phyloP scores from a whole-genome alignment of 1,139 yeast species.

The Geotrichum phurueaensis region DNA sequence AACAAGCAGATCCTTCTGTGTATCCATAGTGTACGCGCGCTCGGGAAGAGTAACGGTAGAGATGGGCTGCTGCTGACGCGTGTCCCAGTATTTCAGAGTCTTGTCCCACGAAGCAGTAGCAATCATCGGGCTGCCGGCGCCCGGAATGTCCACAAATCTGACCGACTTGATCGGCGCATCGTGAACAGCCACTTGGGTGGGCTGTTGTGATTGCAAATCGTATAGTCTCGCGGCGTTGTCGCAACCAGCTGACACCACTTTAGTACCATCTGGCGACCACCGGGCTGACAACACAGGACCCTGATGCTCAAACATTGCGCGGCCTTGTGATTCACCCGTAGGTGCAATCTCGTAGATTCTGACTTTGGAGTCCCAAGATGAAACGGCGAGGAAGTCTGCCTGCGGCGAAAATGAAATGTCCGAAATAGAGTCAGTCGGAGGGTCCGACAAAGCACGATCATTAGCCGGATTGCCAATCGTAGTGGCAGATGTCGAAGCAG shows the following conservation, averaged over 20 bases:
- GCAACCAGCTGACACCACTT: constrained; percentile 86
- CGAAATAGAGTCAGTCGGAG: constrained; percentile 90
- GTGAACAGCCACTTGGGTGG: constrained; percentile 81
- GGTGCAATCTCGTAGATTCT: constrained; percentile 82
- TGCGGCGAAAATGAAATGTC: constrained; percentile 89
- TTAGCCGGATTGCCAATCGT: constrained; percentile 49
- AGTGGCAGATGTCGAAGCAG: constrained; percentile 3
- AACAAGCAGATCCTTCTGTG: constrained; percentile 72
- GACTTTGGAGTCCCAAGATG: constrained; percentile 95
- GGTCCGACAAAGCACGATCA: constrained; percentile 71
- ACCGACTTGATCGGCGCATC: constrained; percentile 74
- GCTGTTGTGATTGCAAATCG: constrained; percentile 77
- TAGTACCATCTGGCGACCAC: constrained; percentile 83
- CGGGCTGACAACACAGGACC: constrained; percentile 80
- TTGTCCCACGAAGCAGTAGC: constrained; percentile 98
- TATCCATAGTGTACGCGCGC: constrained; percentile 85
- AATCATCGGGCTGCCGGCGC: constrained; percentile 66
- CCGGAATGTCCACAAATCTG: constrained; percentile 71
- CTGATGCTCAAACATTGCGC: constrained; percentile 85
- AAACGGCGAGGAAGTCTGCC: constrained; percentile 70
- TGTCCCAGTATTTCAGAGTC: constrained; percentile 89
- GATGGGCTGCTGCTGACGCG: constrained; percentile 79
- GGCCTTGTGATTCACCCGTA: constrained; percentile 63
- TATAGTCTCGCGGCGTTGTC: constrained; percentile 83
- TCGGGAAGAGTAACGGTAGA: constrained; percentile 82